Base-by-base conservation (phyloP, 2,329 filamentous ascomycete species). In the Trichophaea hybrida region DNA sequence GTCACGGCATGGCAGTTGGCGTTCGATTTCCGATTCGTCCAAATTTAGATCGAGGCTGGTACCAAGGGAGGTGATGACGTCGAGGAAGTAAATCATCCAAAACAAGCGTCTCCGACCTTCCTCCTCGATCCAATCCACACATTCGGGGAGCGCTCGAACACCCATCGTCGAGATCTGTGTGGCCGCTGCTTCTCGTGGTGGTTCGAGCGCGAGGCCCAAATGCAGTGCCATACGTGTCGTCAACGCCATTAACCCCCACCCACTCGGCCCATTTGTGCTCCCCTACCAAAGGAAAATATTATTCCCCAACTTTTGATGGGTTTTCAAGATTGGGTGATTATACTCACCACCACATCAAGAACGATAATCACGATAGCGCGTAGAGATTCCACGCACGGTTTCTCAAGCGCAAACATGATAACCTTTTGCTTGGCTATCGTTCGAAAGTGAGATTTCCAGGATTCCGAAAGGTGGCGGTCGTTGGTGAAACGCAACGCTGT, bases 81-180 rank as follows among this genome's bases (percentile, higher is more conserved):
- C 90, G 5, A 96, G 77, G 10, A 95, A 74, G 69, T 94, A 96
- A 8, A 94, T 83, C 83, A 94, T 91, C 90, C 90, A 96, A 71
- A 96, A 94, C 0, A 95, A 75, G 32, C 90, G 78, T 33, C 90
- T 79, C 33, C 89, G 78, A 46, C 86, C 86, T 71, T 96, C 90
- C 62, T 95, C 90, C 70, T 95, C 89, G 59, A 94, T 85, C 72
- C 90, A 95, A 62, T 88, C 86, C 55, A 81, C 83, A 0, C 90
- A 80, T 62, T 94, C 88, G 0, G 88, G 86, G 0, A 95, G 75
- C 2, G 91, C 83, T 75, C 90, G 90, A 13, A 89, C 88, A 58
- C 89, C 79, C 49, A 94, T 75, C 0, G 89, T 95, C 70, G 94
- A 94, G 51, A 95, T 95, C 0, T 90, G 94, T 1, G 84, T 82